phyloP scores from a whole-genome alignment of 495 filamentous ascomycete genomes.

The Tuber microsphaerosporum region DNA sequence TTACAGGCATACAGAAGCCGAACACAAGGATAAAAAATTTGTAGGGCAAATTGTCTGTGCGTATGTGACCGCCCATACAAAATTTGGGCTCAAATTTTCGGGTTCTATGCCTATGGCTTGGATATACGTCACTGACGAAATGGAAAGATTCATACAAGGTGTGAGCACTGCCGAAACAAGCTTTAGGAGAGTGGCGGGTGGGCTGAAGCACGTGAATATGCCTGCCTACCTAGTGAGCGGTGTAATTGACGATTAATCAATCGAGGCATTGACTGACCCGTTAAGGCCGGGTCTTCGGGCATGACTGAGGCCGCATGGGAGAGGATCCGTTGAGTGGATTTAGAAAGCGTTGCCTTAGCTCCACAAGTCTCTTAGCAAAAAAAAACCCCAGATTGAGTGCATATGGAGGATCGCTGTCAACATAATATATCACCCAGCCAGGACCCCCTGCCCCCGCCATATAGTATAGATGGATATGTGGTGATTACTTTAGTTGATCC shows the following conservation, averaged over 20 bases:
- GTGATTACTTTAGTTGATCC: neutral
- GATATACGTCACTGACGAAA: neutral
- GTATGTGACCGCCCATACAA: too few relatives aligned
- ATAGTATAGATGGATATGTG: neutral
- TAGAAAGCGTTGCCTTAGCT: neutral
- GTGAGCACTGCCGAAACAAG: neutral
- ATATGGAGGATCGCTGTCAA: neutral
- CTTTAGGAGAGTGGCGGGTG: neutral
- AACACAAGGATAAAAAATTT: too few relatives aligned
- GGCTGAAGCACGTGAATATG: neutral
- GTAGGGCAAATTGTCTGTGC: too few relatives aligned
- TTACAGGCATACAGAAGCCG: too few relatives aligned
- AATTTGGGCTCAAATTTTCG: too few relatives aligned
- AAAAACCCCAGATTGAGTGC: too few relatives aligned
- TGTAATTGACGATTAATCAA: neutral
- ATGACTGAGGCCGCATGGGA: neutral
- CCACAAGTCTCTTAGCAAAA: neutral
- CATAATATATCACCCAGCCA: neutral
- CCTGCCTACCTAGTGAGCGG: neutral
- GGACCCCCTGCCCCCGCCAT: neutral
- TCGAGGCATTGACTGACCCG: neutral
- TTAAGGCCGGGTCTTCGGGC: neutral
- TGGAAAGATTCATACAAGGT: neutral
- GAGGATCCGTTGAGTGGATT: neutral
- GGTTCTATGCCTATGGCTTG: too few relatives aligned